Evolutionary conservation across 2,329 filamentous ascomycete genomes (phyloP).

Genomic region (Penicillium sp.): DNA sequence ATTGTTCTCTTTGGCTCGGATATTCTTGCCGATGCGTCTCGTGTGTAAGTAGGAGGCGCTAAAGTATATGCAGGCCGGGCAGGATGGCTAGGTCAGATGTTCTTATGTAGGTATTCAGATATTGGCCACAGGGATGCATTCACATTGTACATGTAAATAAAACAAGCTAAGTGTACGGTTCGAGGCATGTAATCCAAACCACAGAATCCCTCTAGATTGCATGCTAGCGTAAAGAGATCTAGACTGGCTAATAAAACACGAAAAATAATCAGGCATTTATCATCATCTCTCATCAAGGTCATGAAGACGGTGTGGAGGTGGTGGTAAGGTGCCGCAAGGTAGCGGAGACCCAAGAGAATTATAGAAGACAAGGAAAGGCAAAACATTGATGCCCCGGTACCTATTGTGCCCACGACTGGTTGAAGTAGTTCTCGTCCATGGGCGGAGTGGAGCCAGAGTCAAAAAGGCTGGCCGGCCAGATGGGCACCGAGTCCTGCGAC

Average conservation of each 20-base stretch:
- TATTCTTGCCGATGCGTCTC: conserved; percentile 1
- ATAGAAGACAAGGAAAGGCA: conserved; percentile 7
- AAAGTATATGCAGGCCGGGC: background rate
- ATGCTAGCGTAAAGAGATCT: conserved; percentile 31
- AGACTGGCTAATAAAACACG: conserved; percentile 35
- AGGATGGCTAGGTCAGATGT: background rate
- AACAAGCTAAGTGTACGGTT: background rate
- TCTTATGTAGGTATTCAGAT: background rate
- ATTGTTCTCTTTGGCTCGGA: background rate
- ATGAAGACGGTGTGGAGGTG: conserved; percentile 41
- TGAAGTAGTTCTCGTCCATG: conserved; percentile 32
- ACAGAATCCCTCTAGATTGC: conserved; percentile 27
- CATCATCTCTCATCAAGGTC: conserved; percentile 45
- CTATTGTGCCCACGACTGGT: conserved; percentile 31
- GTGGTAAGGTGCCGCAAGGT: conserved; percentile 33
- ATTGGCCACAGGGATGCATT: background rate
- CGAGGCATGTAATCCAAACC: conserved; percentile 13
- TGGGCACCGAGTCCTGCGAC: conserved; percentile 25
- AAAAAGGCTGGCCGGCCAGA: conserved; percentile 33
- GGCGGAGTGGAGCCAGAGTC: conserved; percentile 26
- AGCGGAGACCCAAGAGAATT: conserved; percentile 18
- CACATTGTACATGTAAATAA: background rate
- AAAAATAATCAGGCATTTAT: conserved; percentile 34
- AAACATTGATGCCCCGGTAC: conserved; percentile 5
- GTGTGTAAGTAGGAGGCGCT: background rate